A percentile compares a stretch with the other conserved stretches of the same genome.
phyloP scores from a whole-genome alignment of 805 yeast genomes.

The Sugiyamaella floridensis region DNA sequence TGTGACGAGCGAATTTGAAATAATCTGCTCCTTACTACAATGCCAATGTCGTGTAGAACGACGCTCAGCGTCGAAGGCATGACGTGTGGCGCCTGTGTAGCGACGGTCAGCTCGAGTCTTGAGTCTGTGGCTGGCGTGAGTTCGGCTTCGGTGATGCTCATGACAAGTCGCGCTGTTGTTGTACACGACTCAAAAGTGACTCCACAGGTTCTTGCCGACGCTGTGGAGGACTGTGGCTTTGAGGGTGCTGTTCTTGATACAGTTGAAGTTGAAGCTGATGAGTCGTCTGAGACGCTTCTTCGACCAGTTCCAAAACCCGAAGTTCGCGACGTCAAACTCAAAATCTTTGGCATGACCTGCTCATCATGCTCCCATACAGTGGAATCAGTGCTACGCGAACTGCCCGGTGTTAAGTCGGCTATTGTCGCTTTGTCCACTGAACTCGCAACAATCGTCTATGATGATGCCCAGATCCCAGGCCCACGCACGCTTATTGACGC shows the following conservation, averaged over 20 bases:
- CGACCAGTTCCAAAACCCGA: neutral
- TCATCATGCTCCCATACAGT: conserved; percentile 47
- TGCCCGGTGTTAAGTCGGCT: conserved; percentile 45
- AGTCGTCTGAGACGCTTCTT: neutral
- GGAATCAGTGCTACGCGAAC: conserved; percentile 38
- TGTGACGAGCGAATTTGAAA: too few relatives aligned
- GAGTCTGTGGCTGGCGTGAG: conserved; percentile 44
- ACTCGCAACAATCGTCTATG: conserved; percentile 47
- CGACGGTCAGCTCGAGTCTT: conserved; percentile 55
- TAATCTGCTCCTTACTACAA: neutral
- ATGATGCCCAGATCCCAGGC: conserved; percentile 44
- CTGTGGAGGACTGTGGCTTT: conserved; percentile 74
- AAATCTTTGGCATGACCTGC: conserved; percentile 56
- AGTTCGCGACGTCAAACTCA: conserved; percentile 25
- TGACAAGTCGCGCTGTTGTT: conserved; percentile 67
- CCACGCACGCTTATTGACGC: conserved; percentile 53
- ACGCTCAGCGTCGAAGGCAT: conserved; percentile 52
- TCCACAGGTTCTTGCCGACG: conserved; percentile 38
- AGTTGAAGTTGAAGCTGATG: conserved; percentile 10
- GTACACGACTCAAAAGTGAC: conserved; percentile 36
- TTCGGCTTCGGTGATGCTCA: conserved; percentile 56
- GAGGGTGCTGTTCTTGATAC: conserved; percentile 37
- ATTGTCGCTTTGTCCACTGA: conserved; percentile 48
- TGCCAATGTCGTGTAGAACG: conserved; percentile 5
- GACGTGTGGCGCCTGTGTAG: conserved; percentile 87